These are phyloP conservation scores for Aciculoconidium aculeatum DNA, from an alignment of 805 yeast species.

Conservation along the genomic window DNA sequence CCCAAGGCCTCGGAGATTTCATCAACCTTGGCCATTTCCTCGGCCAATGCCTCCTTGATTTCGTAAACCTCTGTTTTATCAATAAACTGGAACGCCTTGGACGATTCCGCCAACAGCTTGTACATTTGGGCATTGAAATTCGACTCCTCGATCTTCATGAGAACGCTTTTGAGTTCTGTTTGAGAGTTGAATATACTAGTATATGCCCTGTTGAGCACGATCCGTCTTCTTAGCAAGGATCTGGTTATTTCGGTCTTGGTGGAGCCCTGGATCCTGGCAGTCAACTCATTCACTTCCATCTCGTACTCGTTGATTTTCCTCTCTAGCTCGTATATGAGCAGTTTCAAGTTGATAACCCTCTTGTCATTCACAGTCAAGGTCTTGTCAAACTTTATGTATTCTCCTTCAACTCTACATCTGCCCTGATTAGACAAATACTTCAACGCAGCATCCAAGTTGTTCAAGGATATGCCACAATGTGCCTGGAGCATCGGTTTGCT, in stretches of 20 bases:
- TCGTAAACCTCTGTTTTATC: constrained; percentile 23
- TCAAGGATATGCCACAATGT: constrained; percentile 10
- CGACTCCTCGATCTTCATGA: constrained; percentile 33
- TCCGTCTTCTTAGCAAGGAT: constrained; percentile 13
- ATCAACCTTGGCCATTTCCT: constrained; percentile 22
- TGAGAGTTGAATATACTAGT: constrained; percentile 12
- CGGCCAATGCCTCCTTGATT: constrained; percentile 23
- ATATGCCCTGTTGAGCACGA: constrained; percentile 12
- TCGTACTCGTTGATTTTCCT: constrained; percentile 14
- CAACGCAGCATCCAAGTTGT: constrained; percentile 24
- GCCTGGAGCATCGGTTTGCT: no score
- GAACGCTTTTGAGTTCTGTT: constrained; percentile 17
- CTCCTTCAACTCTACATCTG: constrained; percentile 8
- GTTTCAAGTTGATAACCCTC: constrained; percentile 23
- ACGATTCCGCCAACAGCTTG: constrained; percentile 21
- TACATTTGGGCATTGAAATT: constrained; percentile 20
- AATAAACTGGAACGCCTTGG: constrained; percentile 20
- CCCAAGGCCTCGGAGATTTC: constrained; percentile 22
- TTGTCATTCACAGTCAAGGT: constrained; percentile 18
- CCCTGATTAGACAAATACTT: constrained; percentile 16
- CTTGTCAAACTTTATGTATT: constrained; percentile 18
- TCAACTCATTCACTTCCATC: constrained; percentile 13
- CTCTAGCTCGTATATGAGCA: constrained; percentile 13
- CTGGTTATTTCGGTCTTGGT: constrained; percentile 10
- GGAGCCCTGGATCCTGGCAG: constrained; percentile 12